Base-by-base conservation (phyloP, 495 filamentous ascomycete species). In the Aspergillus sclerotiicarbonarius region DNA sequence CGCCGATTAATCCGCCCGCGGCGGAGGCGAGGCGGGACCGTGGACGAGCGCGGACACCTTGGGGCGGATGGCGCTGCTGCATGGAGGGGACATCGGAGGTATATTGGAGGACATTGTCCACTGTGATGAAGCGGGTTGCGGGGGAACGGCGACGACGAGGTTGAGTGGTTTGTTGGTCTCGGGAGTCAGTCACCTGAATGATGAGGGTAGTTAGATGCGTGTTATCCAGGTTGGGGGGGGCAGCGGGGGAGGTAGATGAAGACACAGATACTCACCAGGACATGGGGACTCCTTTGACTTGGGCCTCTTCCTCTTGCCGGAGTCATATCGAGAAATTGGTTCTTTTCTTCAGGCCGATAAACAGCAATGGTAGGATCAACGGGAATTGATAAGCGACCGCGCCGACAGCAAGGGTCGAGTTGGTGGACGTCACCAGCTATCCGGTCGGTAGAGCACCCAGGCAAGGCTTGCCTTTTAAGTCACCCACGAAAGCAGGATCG, bases 31-130 rank as follows among this genome's bases (percentile, higher is more conserved):
- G 68, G 18, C 76, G 78, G 9, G 72, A 76, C 8, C 69, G 69
- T 3, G 73, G 75, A 31, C 83, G 82, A 21, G 71, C 64, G 13
- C 87, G 81, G 58, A 82, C 78, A 15, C 71, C 74, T 13, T 80
- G 79, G 19, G 87, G 82, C 0, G 90, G 89, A 18, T 84, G 80
- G 4, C 94, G 86, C 39, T 91, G 90, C 71, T 98, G 92, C 71
- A 90, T 92, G 0, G 94, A 98, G 18, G 94, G 95, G 6, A 99
- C 90, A 63, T 99, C 92, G 33, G 90, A 95, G 56, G 91, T 85
- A 74, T 95, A 90, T 72, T 95, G 91, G 4, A 99, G 86, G 57
- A 98, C 87, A 65, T 91, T 96, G 72, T 99, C 94, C 66, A 99
- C 95, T 12, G 90, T 95, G 62, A 98, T 90, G 69, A 94, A 86